Conservation (phyloP, 2,329 filamentous ascomycete species). For the Chaetomiaceae sp. region DNA sequence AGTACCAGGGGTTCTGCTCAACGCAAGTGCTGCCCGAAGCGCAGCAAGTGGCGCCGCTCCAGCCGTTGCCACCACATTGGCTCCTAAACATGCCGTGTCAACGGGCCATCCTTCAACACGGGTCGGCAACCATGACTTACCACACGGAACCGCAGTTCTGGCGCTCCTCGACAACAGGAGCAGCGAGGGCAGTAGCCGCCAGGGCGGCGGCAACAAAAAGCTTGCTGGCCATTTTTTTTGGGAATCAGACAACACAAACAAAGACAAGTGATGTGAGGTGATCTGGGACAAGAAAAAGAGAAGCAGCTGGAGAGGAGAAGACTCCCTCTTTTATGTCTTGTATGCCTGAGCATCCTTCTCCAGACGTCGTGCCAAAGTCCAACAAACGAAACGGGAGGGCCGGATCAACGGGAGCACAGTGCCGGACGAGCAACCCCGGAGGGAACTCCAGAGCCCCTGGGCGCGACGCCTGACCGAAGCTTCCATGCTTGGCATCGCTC, state of each 20-base stretch:
- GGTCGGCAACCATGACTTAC: conserved; percentile 24
- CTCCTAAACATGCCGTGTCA: conserved; percentile 18
- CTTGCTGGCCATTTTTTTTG: conserved; percentile 27
- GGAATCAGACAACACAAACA: conserved; percentile 3
- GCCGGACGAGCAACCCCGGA: conserved; percentile 8
- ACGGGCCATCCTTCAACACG: background rate
- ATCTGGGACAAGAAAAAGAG: background rate
- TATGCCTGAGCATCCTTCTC: background rate
- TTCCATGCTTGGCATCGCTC: conserved; percentile 1
- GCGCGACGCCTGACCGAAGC: background rate
- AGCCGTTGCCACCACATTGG: conserved; percentile 45
- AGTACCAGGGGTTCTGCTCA: conserved; percentile 36
- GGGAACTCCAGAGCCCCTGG: background rate
- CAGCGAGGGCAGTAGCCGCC: conserved; percentile 36
- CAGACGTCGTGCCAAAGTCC: background rate
- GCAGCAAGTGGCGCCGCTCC: conserved; percentile 42
- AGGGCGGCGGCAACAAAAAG: conserved; percentile 34
- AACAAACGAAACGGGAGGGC: background rate
- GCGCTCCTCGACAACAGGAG: conserved; percentile 39
- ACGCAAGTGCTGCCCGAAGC: conserved; percentile 36
- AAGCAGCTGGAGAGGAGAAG: background rate
- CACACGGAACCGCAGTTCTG: conserved; percentile 35
- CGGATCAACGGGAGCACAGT: conserved; percentile 24
- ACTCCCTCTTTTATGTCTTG: conserved; percentile 2
- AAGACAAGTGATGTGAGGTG: conserved; percentile 11